Conservation (phyloP, 2,329 filamentous ascomycete genomes). For the Aureobasidium sp. region DNA sequence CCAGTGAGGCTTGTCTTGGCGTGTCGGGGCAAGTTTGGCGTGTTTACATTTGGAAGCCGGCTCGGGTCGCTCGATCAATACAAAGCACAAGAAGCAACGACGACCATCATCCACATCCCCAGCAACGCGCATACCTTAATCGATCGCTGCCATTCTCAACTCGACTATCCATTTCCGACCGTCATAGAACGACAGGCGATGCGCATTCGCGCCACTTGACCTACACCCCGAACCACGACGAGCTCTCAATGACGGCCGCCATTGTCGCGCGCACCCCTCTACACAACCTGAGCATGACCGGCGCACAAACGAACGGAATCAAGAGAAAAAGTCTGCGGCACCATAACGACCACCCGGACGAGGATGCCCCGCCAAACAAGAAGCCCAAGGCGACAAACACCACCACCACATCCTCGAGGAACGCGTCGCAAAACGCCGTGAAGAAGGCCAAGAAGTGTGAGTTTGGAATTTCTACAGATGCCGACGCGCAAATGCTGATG, state of each 20-base stretch:
- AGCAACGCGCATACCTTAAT: conserved; percentile 2
- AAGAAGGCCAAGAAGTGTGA: conserved; percentile 17
- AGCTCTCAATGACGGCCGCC: conserved; percentile 19
- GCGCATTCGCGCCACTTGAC: conserved; percentile 9
- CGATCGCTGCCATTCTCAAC: conserved; percentile 4
- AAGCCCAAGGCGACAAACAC: conserved; percentile 33
- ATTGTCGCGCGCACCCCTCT: conserved; percentile 36
- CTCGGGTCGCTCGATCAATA: conserved; percentile 5
- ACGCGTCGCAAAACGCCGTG: conserved; percentile 27
- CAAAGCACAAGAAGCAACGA: background rate
- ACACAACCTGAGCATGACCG: conserved; percentile 42
- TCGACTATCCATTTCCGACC: background rate
- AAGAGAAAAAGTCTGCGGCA: conserved; percentile 41
- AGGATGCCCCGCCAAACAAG: conserved; percentile 39
- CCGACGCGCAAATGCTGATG: background rate
- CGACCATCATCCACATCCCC: background rate
- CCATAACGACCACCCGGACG: conserved; percentile 36
- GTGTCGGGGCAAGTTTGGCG: conserved; percentile 7
- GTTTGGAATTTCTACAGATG: background rate
- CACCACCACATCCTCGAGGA: conserved; percentile 29
- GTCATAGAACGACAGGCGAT: conserved; percentile 5
- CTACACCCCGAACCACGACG: background rate
- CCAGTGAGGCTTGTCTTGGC: conserved; percentile 3
- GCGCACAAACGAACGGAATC: conserved; percentile 32
- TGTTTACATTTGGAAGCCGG: conserved; percentile 11